Percentiles rank a stretch among this genome's conserved stretches.
Evolutionary conservation across 108 stramenopile genomes (phyloP).

Genomic region (Skeletonema costatum): DNA sequence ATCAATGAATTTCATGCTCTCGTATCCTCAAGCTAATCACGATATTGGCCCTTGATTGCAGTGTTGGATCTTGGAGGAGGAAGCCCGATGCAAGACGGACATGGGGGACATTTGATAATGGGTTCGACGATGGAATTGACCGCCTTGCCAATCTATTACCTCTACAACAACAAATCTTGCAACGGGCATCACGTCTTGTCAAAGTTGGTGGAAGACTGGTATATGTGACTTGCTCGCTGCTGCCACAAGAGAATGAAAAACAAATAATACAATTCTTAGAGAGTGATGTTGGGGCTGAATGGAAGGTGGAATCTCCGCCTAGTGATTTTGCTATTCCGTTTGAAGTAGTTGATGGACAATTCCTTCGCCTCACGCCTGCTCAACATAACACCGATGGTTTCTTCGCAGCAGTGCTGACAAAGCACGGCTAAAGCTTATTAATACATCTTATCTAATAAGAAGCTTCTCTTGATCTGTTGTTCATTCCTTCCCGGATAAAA

Average conservation of each 20-base stretch:
- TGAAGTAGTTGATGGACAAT: neutral
- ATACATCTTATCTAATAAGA: neutral
- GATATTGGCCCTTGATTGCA: neutral
- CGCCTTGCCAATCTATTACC: neutral
- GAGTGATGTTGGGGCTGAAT: constrained; percentile 4
- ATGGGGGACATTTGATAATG: neutral
- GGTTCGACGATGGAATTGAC: neutral
- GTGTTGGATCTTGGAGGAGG: constrained; percentile 4
- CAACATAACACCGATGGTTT: neutral
- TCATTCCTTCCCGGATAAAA: constrained; percentile 18
- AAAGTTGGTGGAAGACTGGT: constrained; percentile 27
- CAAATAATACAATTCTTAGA: constrained; percentile 1
- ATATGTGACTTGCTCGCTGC: constrained; percentile 31
- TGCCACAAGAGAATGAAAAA: constrained; percentile 18
- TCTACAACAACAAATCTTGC: constrained; percentile 19
- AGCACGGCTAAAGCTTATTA: neutral
- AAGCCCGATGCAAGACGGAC: constrained; percentile 12
- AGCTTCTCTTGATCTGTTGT: neutral
- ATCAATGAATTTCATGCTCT: neutral
- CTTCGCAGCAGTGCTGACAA: neutral
- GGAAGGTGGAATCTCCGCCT: constrained; percentile 1
- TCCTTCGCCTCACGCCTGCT: neutral
- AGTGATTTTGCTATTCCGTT: neutral
- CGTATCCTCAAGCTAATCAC: neutral
- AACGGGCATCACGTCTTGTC: constrained; percentile 12